Base-by-base conservation (phyloP, 2,329 filamentous ascomycete genomes). In the Tolypocladium paradoxum region DNA sequence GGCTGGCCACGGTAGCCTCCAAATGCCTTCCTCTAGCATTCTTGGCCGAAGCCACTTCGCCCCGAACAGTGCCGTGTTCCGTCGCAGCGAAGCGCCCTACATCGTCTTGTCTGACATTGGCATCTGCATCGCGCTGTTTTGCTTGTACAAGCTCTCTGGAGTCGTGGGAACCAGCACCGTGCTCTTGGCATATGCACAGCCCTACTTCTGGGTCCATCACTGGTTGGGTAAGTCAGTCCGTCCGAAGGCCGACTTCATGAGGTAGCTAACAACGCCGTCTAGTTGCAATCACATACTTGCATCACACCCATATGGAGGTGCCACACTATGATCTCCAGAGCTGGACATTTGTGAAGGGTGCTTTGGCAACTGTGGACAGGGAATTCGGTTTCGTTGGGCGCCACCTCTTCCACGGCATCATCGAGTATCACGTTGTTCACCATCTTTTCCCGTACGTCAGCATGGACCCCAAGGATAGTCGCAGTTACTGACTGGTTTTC, bases 121-220 rank as follows among this genome's bases (percentile, higher is more conserved):
- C 14, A 70, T 87, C 29, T 68, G 70, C 33, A 70, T 78, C 36
- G 78, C 76, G 60, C 67, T 68, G 36, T 70, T 68, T 7, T 72
- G 68, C 14, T 70, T 87, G 40, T 82, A 79, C 64, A 70, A 73
- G 53, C 73, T 73, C 27, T 71, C 76, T 6, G 73, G 75, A 59
- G 66, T 73, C 33, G 71, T 84, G 18, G 82, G 81, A 38, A 73
- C 70, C 58, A 75, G 74, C 62, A 83, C 76, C 45, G 74, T 83
- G 18, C 69, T 78, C 51, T 69, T 83, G 43, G 43, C 43, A 6
- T 87, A 86, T 65, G 70, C 74, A 33, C 73, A 84, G 35, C 84
- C 84, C 18, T 88, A 85, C 67, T 64, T 85, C 56, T 87, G 83
- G 83, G 76, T 84, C 36, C 82, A 87, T 71, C 80, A 85, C 73